Base-by-base conservation (phyloP, 352 stramenopile species). In the Globisporangium paroecandrum region DNA sequence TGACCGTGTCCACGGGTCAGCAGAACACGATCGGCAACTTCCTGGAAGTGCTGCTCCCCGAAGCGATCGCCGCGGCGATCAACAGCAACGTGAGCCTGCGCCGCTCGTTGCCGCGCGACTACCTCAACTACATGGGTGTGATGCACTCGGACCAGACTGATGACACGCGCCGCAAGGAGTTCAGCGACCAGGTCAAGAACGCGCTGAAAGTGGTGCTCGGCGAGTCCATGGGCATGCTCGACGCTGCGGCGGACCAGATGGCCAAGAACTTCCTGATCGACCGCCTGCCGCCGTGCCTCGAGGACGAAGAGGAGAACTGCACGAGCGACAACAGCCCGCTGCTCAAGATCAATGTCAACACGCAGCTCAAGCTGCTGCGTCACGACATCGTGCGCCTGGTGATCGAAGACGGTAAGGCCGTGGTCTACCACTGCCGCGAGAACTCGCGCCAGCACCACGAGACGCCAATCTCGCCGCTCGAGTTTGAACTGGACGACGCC, bases 1-100 rank as follows among this genome's bases (percentile, higher is more conserved):
- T 97, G 56, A 98, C 91, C 0, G 83, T 98, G n/a, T 97, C 89
- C 1, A 90, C 89, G 8, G 88, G 85, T 56, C 89, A 96, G 77
- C 82, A 94, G 64, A 96, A 97, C 71, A 84, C 83, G 34, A 84
- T 89, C 34, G 82, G 79, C 41, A 91, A 96, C 70, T 90, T 91
- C 51, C 68, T 95, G 5, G 77, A 92, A 62, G 60, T 81, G 43
- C 70, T 93, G 12, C 36, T 96, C 2, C 82, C 83, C 1, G 74
- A 93, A 24, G 88, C 85, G 3, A 51, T 94, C 18, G 79, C 69
- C 0, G 72, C 71, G 43, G 86, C 86, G 38, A 89, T 91, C 57
- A 82, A 74, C 59, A 76, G 69, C 24, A 83, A 89, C 65, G 73
- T 90, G 12, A 66, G 69, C 1, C 71, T 97, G 64, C 76, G 90